Evolutionary conservation across 108 stramenopile genomes (phyloP), one percentile per base, ranked within the genome.

Genomic region (Cyclotella choctawhatcheeana): DNA sequence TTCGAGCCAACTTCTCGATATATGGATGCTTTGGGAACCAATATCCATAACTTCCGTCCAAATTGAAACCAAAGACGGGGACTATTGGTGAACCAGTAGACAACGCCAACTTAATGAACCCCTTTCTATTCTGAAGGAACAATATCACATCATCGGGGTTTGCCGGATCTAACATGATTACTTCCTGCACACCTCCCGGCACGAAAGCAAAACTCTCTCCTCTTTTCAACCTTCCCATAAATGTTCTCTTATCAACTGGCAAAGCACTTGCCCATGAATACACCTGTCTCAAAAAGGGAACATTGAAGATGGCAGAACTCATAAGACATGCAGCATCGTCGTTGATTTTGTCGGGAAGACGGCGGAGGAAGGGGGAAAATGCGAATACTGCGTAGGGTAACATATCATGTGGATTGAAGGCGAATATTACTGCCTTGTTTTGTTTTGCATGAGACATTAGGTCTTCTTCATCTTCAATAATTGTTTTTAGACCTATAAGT

Each of bases 21-120:
- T 74, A 56, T 0, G 37, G 64, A 26, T 76, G 76, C 7, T 76
- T 64, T 24, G 86, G 86, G 29, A 82, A 48, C 63, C 66, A 77
- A 45, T 78, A 84, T 5, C 67, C 69, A 62, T 79, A 86, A 31
- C 58, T 64, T 16, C 83, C 83, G 43, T 84, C 83, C 2, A 83
- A 69, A 58, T 87, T 82, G 69, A 96, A 95, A 13, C 84, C 83
- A 58, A 90, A 91, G 0, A 82, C 74, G 0, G 97, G 97, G 44
- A 97, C 93, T n/a, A 97, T 80, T 1, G 85, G 83, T 14, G 86
- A 74, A 8, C 93, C 92, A 7, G 92, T 59, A 40, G 71, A 26
- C 55, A 97, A 55, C 0, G 95, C 94, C 10, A 93, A 71, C 35
- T 89, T 88, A 14, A 96, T 71, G 61, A 97, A 96, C 17, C 97